phyloP scores from a whole-genome alignment of 768 basidiomycete genomes.

The Amanita fuliginea region DNA sequence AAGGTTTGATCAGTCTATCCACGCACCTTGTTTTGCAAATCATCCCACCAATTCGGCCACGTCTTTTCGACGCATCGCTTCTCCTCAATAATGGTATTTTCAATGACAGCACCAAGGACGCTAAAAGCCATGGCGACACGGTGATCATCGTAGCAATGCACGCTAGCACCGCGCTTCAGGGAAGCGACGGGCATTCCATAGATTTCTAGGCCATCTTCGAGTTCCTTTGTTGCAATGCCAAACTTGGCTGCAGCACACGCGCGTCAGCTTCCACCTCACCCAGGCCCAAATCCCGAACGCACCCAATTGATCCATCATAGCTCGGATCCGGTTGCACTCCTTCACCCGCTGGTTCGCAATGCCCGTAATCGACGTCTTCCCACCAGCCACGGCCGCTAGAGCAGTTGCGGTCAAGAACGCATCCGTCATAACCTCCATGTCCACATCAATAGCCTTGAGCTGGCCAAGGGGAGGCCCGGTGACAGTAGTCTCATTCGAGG shows the following conservation, averaged over 20 bases:
- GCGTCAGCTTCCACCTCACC: neutral
- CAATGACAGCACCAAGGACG: constrained; percentile 67
- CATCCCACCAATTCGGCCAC: constrained; percentile 99
- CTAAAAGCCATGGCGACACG: constrained; percentile 98
- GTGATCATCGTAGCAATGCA: constrained; percentile 98
- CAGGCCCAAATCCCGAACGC: constrained; percentile 13
- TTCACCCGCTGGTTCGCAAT: constrained; percentile 99
- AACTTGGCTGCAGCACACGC: constrained; percentile 62
- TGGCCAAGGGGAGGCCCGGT: constrained; percentile 76
- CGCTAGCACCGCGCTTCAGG: constrained; percentile 60
- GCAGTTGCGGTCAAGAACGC: constrained; percentile 95
- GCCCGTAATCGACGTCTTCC: constrained; percentile 76
- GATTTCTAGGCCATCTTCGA: constrained; percentile 88
- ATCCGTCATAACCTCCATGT: constrained; percentile 99
- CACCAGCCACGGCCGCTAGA: constrained; percentile 71
- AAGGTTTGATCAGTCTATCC: neutral
- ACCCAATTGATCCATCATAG: constrained; percentile 96
- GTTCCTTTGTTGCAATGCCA: constrained; percentile 83
- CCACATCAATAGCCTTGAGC: constrained; percentile 78
- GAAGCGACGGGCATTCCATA: constrained; percentile 60
- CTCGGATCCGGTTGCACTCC: constrained; percentile 93
- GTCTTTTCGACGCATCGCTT: constrained; percentile 99
- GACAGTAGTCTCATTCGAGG: constrained; percentile 81
- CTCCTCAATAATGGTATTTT: constrained; percentile 81
- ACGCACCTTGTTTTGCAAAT: constrained; percentile 83